Evolutionary conservation across 176 grass and related monocot species (phyloP).

Genomic region (Saccharum officinarum): DNA sequence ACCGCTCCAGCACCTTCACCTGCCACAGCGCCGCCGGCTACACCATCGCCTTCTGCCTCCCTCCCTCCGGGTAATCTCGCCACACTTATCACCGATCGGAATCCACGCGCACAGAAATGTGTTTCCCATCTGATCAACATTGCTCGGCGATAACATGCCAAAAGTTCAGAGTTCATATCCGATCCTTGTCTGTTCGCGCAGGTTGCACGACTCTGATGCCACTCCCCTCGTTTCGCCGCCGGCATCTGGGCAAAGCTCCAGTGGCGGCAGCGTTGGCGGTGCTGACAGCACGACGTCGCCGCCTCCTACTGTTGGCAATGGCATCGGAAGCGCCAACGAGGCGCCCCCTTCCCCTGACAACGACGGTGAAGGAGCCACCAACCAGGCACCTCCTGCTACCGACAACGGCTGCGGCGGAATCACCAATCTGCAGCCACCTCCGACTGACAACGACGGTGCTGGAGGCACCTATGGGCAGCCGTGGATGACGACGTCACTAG

Average conservation of each 20-base stretch:
- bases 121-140: neutral
- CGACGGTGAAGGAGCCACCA: neutral
- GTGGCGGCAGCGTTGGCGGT: neutral
- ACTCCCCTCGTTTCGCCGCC: slow-evolving; percentile 5
- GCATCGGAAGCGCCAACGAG: neutral
- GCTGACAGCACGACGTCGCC: neutral
- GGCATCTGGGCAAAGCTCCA: neutral
- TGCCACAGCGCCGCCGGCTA: slow-evolving; percentile 64
- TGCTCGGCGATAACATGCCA: neutral
- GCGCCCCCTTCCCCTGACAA: neutral
- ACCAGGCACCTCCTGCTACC: neutral
- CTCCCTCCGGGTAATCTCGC: slow-evolving; percentile 39
- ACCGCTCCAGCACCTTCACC: slow-evolving; percentile 81
- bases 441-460: neutral
- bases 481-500: slow-evolving; percentile 19
- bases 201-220: slow-evolving; percentile 39
- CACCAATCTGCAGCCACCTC: neutral
- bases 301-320: neutral
- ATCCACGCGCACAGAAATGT: neutral
- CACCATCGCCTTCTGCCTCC: slow-evolving; percentile 84
- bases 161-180: neutral
- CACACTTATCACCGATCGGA: too few species aligned
- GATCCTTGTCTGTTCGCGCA: neutral
- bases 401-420: neutral
- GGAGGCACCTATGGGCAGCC: neutral